Evolutionary conservation across 805 yeast species (phyloP).

Genomic region (Metschnikowia baotianmanensis): DNA sequence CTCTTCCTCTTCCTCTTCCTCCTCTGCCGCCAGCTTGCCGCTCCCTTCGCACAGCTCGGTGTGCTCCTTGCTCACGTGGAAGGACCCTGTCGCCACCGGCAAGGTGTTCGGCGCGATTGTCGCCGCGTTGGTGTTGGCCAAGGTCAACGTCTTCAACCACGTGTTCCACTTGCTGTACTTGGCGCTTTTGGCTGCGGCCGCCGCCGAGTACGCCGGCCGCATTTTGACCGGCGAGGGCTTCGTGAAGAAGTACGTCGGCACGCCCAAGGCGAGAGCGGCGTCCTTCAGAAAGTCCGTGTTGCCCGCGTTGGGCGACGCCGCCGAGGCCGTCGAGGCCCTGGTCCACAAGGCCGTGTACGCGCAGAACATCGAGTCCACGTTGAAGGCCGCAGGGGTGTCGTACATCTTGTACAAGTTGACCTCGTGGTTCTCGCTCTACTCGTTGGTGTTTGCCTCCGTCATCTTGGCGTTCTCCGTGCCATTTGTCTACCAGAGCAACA

Average conservation of each 20-base stretch:
- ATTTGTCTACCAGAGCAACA: constrained; percentile 65
- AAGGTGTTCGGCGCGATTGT: constrained; percentile 68
- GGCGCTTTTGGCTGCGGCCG: constrained; percentile 61
- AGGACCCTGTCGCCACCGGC: constrained; percentile 72
- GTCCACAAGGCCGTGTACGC: constrained; percentile 61
- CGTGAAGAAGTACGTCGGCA: constrained; percentile 71
- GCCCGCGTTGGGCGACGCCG: constrained; percentile 43
- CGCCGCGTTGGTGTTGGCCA: constrained; percentile 52
- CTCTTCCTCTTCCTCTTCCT: constrained; percentile 4
- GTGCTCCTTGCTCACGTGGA: constrained; percentile 62
- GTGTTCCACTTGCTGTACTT: constrained; percentile 59
- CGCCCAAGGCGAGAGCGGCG: constrained; percentile 38
- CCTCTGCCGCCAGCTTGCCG: constrained; percentile 2
- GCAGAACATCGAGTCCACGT: constrained; percentile 67
- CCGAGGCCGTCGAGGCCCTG: constrained; percentile 51
- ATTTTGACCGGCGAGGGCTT: constrained; percentile 75
- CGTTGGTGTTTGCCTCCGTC: constrained; percentile 56
- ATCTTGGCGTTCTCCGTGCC: constrained; percentile 73
- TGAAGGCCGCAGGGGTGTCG: constrained; percentile 66
- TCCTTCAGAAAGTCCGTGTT: constrained; percentile 35
- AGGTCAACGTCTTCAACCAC: constrained; percentile 61
- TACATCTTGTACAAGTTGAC: constrained; percentile 70
- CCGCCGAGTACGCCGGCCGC: constrained; percentile 75
- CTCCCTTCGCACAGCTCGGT: constrained; percentile 8
- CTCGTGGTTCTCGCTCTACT: constrained; percentile 70